These are phyloP conservation scores for Haplosporangium sp. DNA, from an alignment of 371 early-diverging fungal genomes.

Conservation along the genomic window DNA sequence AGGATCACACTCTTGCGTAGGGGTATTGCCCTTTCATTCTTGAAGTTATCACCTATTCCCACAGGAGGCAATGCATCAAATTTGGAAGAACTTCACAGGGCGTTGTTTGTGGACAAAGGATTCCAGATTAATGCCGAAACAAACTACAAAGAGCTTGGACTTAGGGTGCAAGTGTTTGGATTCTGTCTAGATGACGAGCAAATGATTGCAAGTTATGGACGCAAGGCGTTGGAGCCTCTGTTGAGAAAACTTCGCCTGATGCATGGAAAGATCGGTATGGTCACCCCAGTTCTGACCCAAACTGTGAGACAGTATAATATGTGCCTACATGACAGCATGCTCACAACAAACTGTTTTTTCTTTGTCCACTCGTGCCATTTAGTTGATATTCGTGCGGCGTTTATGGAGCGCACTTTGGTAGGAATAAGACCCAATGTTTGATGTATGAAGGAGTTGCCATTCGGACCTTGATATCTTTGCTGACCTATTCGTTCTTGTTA, in stretches of 20 bases:
- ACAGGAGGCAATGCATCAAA: slow-evolving; percentile 17
- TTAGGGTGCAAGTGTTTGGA: slow-evolving; percentile 25
- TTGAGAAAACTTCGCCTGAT: slow-evolving; percentile 26
- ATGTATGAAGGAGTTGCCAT: not conserved
- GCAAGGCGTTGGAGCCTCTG: slow-evolving; percentile 22
- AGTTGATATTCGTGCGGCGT: slow-evolving; percentile 47
- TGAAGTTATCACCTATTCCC: slow-evolving; percentile 23
- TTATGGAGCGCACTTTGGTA: slow-evolving; percentile 48
- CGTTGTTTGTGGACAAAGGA: slow-evolving; percentile 31
- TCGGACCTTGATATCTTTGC: not conserved
- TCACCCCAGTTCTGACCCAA: no score
- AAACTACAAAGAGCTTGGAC: slow-evolving; percentile 25
- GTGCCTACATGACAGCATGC: no score
- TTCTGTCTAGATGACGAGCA: slow-evolving; percentile 54
- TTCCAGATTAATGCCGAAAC: slow-evolving; percentile 24
- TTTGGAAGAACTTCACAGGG: slow-evolving; percentile 35
- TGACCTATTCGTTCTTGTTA: not conserved
- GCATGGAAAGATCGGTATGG: slow-evolving; percentile 42
- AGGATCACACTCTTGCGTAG: slow-evolving; percentile 32
- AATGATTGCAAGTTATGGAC: slow-evolving; percentile 41
- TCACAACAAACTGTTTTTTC: not conserved
- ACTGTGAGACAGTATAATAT: no score
- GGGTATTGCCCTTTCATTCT: slow-evolving; percentile 32
- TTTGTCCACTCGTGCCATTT: not conserved
- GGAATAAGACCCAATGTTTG: not conserved